Conservation (phyloP, 306 rosid species). For the Gleditsia sinensis region DNA sequence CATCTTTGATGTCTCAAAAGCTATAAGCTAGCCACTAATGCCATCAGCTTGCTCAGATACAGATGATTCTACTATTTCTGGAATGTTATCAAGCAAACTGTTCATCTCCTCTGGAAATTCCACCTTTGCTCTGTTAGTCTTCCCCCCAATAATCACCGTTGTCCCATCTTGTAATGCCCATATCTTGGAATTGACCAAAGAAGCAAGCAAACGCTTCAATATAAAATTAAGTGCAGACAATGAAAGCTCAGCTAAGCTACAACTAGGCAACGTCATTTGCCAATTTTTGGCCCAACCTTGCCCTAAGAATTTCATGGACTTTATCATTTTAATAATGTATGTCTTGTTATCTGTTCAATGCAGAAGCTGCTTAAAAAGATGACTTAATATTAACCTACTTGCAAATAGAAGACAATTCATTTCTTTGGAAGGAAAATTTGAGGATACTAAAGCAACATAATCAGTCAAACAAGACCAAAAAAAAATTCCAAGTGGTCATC, state of each 20-base stretch:
- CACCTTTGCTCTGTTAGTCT: slow-evolving; percentile 82
- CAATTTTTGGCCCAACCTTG: neutral
- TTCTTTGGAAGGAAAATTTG: slow-evolving; percentile 16
- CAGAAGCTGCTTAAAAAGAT: neutral
- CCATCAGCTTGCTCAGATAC: slow-evolving; percentile 40
- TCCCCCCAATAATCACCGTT: slow-evolving; percentile 74
- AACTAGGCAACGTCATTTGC: slow-evolving; percentile 4
- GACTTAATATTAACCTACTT: neutral
- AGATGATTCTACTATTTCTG: slow-evolving; percentile 73
- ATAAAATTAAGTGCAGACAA: slow-evolving; percentile 14
- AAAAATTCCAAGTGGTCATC: neutral
- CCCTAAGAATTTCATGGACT: neutral
- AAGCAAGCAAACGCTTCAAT: slow-evolving; percentile 19
- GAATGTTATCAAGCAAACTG: slow-evolving; percentile 75
- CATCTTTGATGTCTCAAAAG: slow-evolving; percentile 32
- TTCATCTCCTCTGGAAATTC: slow-evolving; percentile 89
- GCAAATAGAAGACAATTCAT: neutral
- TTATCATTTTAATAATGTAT: neutral
- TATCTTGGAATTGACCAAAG: slow-evolving; percentile 57
- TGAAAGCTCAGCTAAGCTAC: slow-evolving; percentile 5
- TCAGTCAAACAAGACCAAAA: slow-evolving; percentile 15
- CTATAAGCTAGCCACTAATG: slow-evolving; percentile 47
- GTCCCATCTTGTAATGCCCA: slow-evolving; percentile 98
- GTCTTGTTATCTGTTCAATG: slow-evolving; percentile 2
- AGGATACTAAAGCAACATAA: slow-evolving; percentile 14